Percentiles rank a stretch among this genome's conserved stretches.
phyloP scores from a whole-genome alignment of 2,329 filamentous ascomycete species.

The Volutella citrinella region DNA sequence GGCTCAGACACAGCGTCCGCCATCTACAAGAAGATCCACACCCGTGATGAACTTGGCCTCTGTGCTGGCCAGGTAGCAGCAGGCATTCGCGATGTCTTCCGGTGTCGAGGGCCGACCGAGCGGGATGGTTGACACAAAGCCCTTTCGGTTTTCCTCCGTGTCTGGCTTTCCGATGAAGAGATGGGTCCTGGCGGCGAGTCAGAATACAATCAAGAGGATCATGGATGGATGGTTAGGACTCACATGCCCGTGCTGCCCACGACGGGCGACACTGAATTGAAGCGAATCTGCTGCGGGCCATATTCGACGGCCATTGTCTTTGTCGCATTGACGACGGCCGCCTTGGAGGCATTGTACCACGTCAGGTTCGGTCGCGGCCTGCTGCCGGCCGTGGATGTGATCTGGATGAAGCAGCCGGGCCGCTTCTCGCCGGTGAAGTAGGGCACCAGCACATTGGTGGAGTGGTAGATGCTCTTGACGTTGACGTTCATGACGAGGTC shows the following conservation, averaged over 20 bases:
- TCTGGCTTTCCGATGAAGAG: conserved; percentile 60
- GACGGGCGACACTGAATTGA: too few relatives aligned
- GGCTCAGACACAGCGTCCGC: conserved; percentile 27
- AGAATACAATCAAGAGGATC: too few relatives aligned
- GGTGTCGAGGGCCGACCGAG: conserved; percentile 55
- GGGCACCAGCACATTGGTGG: conserved; percentile 56
- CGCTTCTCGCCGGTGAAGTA: conserved; percentile 57
- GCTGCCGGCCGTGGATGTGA: conserved; percentile 59
- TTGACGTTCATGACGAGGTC: conserved; percentile 67
- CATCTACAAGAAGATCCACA: conserved; percentile 56
- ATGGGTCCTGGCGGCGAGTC: conserved; percentile 38
- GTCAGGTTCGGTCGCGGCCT: too few relatives aligned
- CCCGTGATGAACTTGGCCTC: conserved; percentile 72
- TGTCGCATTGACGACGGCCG: too few relatives aligned
- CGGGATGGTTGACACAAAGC: conserved; percentile 52
- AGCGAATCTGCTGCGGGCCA: too few relatives aligned
- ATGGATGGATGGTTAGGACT: too few relatives aligned
- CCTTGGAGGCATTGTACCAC: too few relatives aligned
- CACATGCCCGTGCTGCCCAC: conserved; percentile 15
- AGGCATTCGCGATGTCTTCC: conserved; percentile 68
- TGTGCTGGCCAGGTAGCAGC: conserved; percentile 67
- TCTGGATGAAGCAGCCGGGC: conserved; percentile 61
- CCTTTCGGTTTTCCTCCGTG: conserved; percentile 57
- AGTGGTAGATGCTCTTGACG: conserved; percentile 63
- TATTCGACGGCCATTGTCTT: too few relatives aligned